These are phyloP conservation scores for Ophiostoma sp. DNA, from an alignment of 2,329 filamentous ascomycete genomes.

Conservation along the genomic window DNA sequence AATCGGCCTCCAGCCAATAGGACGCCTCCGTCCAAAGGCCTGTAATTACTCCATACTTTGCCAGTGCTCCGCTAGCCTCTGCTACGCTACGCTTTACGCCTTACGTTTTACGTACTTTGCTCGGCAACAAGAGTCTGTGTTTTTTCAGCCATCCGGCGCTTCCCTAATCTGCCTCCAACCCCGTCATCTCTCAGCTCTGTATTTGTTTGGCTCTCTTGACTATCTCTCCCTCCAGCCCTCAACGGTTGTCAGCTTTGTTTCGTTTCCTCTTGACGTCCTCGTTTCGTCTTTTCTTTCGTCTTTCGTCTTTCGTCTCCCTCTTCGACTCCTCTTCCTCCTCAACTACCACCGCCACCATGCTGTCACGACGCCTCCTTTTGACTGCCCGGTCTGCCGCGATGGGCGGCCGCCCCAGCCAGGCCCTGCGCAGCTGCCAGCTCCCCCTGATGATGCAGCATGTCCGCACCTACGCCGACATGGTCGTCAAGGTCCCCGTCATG, in stretches of 20 bases:
- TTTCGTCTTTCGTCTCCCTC: not conserved
- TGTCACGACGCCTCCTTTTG: conserved; percentile 36
- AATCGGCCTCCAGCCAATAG: conserved; percentile 19
- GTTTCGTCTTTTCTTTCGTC: not conserved
- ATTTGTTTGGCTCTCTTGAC: too few species aligned
- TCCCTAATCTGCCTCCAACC: conserved; percentile 4
- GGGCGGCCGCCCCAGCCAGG: conserved; percentile 37
- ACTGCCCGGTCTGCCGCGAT: conserved; percentile 30
- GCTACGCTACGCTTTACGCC: not conserved
- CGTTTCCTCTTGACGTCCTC: not conserved
- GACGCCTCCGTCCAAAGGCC: conserved; percentile 2
- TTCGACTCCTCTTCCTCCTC: not conserved
- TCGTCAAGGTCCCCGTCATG: conserved; percentile 96
- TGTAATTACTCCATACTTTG: not conserved
- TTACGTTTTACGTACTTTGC: conserved; percentile 11
- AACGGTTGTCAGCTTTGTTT: not conserved
- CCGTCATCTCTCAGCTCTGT: conserved; percentile 4
- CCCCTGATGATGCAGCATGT: conserved; percentile 52
- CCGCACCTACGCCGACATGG: conserved; percentile 66
- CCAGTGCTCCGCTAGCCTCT: conserved; percentile 1
- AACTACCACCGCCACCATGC: conserved; percentile 32
- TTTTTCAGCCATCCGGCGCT: conserved; percentile 16
- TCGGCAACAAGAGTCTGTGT: conserved; percentile 15
- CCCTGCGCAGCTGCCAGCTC: conserved; percentile 42
- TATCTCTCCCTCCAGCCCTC: not conserved